Conservation (phyloP, 441 rosid genomes). For the Adansonia grandidieri region DNA sequence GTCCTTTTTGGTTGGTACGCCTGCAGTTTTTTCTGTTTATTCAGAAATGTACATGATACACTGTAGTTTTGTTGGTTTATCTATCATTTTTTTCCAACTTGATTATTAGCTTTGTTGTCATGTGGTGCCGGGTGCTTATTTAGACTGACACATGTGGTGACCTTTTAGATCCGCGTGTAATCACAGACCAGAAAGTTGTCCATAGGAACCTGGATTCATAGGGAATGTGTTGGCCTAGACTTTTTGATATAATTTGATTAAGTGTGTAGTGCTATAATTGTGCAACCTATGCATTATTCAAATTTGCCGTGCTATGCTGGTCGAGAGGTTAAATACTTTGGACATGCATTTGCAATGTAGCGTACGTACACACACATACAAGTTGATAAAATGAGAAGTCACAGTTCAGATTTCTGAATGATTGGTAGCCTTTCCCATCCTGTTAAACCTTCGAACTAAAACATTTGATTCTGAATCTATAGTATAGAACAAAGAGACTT, state of each 20-base stretch:
- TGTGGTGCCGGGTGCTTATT: neutral
- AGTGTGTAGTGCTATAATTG: neutral
- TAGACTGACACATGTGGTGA: neutral
- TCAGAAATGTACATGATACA: constrained; percentile 13
- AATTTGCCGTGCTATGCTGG: neutral
- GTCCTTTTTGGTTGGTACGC: constrained; percentile 75
- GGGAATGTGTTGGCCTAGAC: constrained; percentile 4
- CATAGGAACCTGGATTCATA: neutral
- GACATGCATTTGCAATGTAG: neutral
- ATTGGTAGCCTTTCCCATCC: constrained; percentile 15
- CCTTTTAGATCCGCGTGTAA: neutral
- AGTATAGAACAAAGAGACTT: neutral
- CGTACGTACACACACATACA: neutral
- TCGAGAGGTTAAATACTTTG: constrained; percentile 4
- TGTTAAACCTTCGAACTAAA: neutral
- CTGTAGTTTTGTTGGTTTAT: constrained; percentile 10
- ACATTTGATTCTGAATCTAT: neutral
- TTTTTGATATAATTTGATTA: neutral
- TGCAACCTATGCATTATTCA: neutral
- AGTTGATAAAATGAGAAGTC: neutral
- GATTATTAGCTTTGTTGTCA: neutral
- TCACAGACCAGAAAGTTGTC: neutral
- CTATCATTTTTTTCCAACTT: neutral
- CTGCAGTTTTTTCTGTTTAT: constrained; percentile 25
- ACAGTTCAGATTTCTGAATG: neutral